Percentiles rank a stretch among this genome's conserved stretches.
Conservation (phyloP, 345 rosid genomes). For the Conringia planisiliqua region DNA sequence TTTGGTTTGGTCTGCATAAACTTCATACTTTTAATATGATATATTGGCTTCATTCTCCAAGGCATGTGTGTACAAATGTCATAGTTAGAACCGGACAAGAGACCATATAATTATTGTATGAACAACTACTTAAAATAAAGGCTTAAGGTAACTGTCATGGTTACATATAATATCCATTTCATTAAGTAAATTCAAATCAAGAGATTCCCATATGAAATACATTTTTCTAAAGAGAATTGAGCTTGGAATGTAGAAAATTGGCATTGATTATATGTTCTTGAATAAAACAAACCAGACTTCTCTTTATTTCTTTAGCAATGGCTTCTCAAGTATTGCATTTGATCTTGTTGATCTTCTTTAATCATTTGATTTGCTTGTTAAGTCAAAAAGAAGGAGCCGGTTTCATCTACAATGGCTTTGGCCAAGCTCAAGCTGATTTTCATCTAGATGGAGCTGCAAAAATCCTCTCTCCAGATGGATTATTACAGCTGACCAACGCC, state of each 20-base stretch:
- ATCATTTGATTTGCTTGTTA: slow-evolving; percentile 11
- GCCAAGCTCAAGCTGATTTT: slow-evolving; percentile 25
- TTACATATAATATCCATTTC: not conserved
- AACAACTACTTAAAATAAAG: slow-evolving; percentile 1
- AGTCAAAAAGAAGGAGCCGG: slow-evolving; percentile 21
- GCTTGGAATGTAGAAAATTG: not conserved
- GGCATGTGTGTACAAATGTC: slow-evolving; percentile 7
- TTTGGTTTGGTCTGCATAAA: not conserved
- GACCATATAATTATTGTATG: not conserved
- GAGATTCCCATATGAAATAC: not conserved
- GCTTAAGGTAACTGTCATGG: not conserved
- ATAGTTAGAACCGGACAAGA: slow-evolving; percentile 21
- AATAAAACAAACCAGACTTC: not conserved
- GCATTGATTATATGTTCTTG: not conserved
- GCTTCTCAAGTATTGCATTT: not conserved
- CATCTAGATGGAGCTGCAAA: slow-evolving; percentile 40
- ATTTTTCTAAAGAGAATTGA: not conserved
- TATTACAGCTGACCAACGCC: slow-evolving; percentile 52
- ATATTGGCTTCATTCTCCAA: slow-evolving; percentile 8
- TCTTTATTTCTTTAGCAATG: slow-evolving; percentile 19
- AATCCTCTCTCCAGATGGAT: slow-evolving; percentile 36
- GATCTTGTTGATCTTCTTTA: slow-evolving; percentile 1
- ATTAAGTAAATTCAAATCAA: not conserved
- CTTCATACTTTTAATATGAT: not conserved
- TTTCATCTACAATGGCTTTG: slow-evolving; percentile 44